Evolutionary conservation across 805 yeast genomes (phyloP).

Genomic region (Priceomyces medius): DNA sequence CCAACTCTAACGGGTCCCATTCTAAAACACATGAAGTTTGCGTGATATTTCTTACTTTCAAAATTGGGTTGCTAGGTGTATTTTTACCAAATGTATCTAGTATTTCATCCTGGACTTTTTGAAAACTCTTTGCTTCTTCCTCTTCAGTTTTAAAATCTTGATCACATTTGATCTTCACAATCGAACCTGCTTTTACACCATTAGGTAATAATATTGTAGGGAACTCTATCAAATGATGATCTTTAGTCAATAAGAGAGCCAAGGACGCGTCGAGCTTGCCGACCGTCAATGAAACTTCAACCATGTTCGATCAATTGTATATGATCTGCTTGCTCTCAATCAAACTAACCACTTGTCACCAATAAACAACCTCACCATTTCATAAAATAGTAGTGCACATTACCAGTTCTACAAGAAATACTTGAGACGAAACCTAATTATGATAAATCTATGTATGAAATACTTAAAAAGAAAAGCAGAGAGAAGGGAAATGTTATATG

Average conservation of each 20-base stretch:
- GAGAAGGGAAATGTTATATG: constrained; percentile 8
- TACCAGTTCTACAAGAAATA: not conserved
- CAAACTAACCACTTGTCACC: not conserved
- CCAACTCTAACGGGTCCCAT: constrained; percentile 86
- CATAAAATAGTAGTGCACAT: constrained; percentile 1
- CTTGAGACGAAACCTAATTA: not conserved
- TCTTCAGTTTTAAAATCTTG: constrained; percentile 68
- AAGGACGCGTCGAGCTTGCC: constrained; percentile 95
- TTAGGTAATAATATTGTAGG: constrained; percentile 93
- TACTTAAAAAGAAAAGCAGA: not conserved
- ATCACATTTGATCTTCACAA: constrained; percentile 81
- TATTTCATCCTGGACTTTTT: constrained; percentile 69
- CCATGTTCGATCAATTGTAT: constrained; percentile 45
- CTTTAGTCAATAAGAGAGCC: constrained; percentile 84
- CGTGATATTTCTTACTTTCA: constrained; percentile 74
- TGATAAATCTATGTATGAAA: not conserved
- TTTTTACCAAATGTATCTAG: constrained; percentile 67
- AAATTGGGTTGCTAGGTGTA: constrained; percentile 68
- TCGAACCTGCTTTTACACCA: constrained; percentile 88
- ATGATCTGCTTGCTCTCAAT: not conserved
- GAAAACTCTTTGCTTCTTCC: constrained; percentile 58
- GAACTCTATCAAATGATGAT: constrained; percentile 92
- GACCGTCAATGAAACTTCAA: constrained; percentile 88
- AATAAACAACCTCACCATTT: not conserved
- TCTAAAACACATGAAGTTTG: constrained; percentile 93